These are phyloP conservation scores for Gossypium stocksii DNA, from an alignment of 345 rosid genomes.

Conservation along the genomic window DNA sequence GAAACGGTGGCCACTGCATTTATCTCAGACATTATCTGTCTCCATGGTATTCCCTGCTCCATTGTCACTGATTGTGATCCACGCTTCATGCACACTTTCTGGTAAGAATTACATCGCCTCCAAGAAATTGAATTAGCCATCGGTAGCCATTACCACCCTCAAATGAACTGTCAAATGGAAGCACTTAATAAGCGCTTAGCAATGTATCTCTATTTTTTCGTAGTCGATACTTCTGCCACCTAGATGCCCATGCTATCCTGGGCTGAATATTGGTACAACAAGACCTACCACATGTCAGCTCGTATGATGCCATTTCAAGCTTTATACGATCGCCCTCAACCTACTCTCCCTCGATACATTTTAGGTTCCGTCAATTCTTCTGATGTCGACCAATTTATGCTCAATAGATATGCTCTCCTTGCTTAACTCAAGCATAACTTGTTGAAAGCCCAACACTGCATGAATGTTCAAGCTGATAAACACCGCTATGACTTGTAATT, in stretches of 20 bases:
- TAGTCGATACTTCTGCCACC: background rate
- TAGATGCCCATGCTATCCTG: background rate
- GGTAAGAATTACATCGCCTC: background rate
- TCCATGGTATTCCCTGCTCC: too few relatives aligned
- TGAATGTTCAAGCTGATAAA: background rate
- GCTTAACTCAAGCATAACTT: background rate
- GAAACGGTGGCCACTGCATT: background rate
- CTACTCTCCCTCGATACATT: background rate
- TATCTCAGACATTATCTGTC: background rate
- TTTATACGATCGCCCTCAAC: background rate
- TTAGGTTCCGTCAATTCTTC: too few relatives aligned
- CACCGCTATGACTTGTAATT: background rate
- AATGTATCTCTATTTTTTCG: background rate
- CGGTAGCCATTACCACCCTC: background rate
- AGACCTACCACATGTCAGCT: background rate
- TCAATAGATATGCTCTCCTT: background rate
- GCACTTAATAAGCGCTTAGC: background rate
- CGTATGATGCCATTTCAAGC: background rate
- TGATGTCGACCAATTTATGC: background rate
- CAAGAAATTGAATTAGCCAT: too few relatives aligned
- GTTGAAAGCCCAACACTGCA: background rate
- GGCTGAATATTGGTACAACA: background rate
- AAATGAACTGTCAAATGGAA: background rate
- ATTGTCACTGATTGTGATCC: background rate
- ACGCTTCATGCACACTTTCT: background rate